These are phyloP conservation scores for Arthonia radiata DNA, from an alignment of 495 filamentous ascomycete genomes.

Conservation along the genomic window DNA sequence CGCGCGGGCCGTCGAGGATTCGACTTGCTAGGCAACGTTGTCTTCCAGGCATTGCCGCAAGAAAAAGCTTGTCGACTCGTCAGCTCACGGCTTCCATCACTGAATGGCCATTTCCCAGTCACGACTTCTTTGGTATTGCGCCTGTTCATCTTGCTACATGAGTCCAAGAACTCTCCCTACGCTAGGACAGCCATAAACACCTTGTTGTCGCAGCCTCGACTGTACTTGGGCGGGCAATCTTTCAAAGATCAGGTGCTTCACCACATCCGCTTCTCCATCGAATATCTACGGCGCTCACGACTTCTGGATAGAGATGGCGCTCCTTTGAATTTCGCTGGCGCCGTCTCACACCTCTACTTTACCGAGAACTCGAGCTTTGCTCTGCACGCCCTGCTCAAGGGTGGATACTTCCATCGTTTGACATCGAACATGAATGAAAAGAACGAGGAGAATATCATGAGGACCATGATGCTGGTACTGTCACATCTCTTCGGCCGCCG, in stretches of 20 bases:
- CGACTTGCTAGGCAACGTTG: constrained; percentile 55
- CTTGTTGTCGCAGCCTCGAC: constrained; percentile 38
- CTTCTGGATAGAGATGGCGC: constrained; percentile 32
- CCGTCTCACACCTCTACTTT: constrained; percentile 44
- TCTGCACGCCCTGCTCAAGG: constrained; percentile 44
- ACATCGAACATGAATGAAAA: constrained; percentile 25
- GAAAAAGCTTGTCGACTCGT: constrained; percentile 35
- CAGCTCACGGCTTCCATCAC: constrained; percentile 42
- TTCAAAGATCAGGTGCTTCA: constrained; percentile 42
- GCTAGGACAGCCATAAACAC: constrained; percentile 36
- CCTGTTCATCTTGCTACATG: constrained; percentile 37
- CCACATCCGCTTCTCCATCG: constrained; percentile 55
- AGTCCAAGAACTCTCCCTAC: constrained; percentile 32
- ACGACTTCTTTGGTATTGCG: constrained; percentile 48
- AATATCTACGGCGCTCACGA: constrained; percentile 44
- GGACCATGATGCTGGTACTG: constrained; percentile 36
- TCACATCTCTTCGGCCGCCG: constrained; percentile 40
- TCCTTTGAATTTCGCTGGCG: constrained; percentile 43
- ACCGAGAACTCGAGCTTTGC: constrained; percentile 48
- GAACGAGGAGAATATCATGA: constrained; percentile 16
- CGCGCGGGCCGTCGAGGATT: constrained; percentile 61
- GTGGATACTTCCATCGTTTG: constrained; percentile 39
- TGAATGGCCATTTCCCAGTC: constrained; percentile 56
- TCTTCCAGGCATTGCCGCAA: constrained; percentile 35
- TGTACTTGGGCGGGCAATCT: constrained; percentile 39